Evolutionary conservation across 2,329 filamentous ascomycete species (phyloP), one percentile per base, ranked within the genome.

Genomic region (Fusarium sp.): DNA sequence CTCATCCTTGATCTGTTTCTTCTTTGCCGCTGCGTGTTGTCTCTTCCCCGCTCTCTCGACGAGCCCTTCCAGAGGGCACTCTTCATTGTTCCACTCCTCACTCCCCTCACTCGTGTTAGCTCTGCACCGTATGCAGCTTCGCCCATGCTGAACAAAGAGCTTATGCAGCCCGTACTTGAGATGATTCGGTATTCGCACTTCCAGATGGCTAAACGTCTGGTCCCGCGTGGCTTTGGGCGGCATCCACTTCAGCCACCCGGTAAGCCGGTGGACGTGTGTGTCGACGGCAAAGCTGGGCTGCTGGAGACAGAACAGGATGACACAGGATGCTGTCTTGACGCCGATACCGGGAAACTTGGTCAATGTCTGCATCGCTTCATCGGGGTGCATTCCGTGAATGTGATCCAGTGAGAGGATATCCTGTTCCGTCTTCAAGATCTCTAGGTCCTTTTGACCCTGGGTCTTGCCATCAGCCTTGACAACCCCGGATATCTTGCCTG

Each of bases 211-310:
- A 31, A 79, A 79, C 3, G 77, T 69, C 65, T 79, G 71, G 54
- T 79, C 77, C 36, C 77, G 68, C 20, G 76, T 79, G 8, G 77
- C 76, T 47, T 78, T 76, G 8, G 73, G 74, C 2, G 77, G 77
- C 52, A 79, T 68, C 77, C 77, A 79, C 63, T 79, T 76, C 60
- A 79, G 35, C 77, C 77, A 79, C 14, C 77, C 76, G 20, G 68
- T 68, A 11, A 79, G 71, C 11, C 77, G 77, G 57, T 79, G 76
- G 33, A 79, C 77, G 31, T 79, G 77, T 3, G 77, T 79, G 33
- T 79, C 77, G 27, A 79, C 77, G n/a, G 77, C 77, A 50, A 79
- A 79, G 65, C 77, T 79, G 5, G 77, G 77, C 35, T 79, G 77
- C 33, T 77, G 77, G 18, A 79, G 66, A 18, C 77, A 79, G 57